A percentile compares a stretch with the other conserved stretches of the same genome.
phyloP scores from a whole-genome alignment of 1,284 basidiomycete species.

The Rhodotorula sp. region DNA sequence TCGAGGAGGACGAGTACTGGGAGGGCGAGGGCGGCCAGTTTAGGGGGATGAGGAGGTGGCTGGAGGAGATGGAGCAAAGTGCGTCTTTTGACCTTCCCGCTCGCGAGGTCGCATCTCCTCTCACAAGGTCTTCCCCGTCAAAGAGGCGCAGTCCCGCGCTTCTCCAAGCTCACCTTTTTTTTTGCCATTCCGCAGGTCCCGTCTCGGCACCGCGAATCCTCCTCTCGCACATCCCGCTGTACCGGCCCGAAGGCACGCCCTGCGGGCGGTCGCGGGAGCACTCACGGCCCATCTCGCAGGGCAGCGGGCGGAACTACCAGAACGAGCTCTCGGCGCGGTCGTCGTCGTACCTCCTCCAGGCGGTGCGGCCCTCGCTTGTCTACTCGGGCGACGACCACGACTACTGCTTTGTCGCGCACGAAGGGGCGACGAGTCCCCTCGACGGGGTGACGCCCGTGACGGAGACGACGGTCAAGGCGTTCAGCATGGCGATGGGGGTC shows the following conservation, averaged over 20 bases:
- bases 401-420: conserved; percentile 74
- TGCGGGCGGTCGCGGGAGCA: conserved; percentile 76
- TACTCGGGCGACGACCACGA: conserved; percentile 90
- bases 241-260: conserved; percentile 65
- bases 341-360: conserved; percentile 67
- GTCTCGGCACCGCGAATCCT: conserved; percentile 57
- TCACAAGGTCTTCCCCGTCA: too few species aligned
- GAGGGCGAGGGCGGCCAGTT: conserved; percentile 10
- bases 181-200: conserved; percentile 23
- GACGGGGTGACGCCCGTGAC: conserved; percentile 12
- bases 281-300: conserved; percentile 66
- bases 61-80: conserved; percentile 32
- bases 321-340: conserved; percentile 74
- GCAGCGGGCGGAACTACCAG: conserved; percentile 76
- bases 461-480: conserved; percentile 39
- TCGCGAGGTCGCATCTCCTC: not conserved
- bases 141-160: too few species aligned
- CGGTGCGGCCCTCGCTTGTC: conserved; percentile 65
- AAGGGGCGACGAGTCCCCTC: conserved; percentile 32
- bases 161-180: conserved; percentile 14
- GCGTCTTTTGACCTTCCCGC: conserved; percentile 6
- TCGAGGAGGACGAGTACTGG: conserved; percentile 42
- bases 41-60: conserved; percentile 24
- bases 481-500: conserved; percentile 74
- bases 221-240: conserved; percentile 79